Evolutionary conservation across 2,329 filamentous ascomycete genomes (phyloP), one percentile per base, ranked within the genome.

Genomic region (Purpureocillium lavendulum): DNA sequence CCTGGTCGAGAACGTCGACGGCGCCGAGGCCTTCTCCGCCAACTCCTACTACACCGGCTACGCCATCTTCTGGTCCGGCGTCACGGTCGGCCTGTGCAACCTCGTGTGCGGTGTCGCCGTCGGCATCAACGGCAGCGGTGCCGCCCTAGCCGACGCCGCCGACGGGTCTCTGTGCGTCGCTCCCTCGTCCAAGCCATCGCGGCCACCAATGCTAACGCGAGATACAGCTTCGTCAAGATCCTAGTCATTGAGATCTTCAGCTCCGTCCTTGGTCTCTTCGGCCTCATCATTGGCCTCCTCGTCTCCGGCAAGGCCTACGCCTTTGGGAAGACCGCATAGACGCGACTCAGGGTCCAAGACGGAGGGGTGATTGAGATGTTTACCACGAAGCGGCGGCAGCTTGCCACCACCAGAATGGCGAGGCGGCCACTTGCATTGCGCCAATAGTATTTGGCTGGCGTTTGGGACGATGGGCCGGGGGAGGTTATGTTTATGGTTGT

Each of bases 231-330:
- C 65, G 90, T 98, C 66, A 96, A 95, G 70, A 95, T 98, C 51
- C 80, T 98, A 38, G 90, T 98, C 51, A 94, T 98, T 56, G 94
- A 98, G 66, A 98, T 98, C 61, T 98, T 98, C 73, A 96, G 89
- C 61, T 97, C 90, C 31, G 90, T 98, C 36, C 75, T 98, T 10
- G 92, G 94, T 47, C 79, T 98, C 4, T 98, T 98, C 57, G 94
- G 92, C 43, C 75, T 98, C 47, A 98, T 98, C 57, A 82, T 98
- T 51, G 92, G 94, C 34, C 75, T 98, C 40, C 73, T 98, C 49
- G 76, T 97, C 38, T 86, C 87, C 43, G 76, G 82, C 60, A 94
- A 92, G 65, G 88, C 92, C 18, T 60, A 69, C 17, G 35, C 40
- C 11, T 53, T 53, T 36, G 50, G 48, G 29, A 44, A 39, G 30